These are phyloP conservation scores for Rhodotorula sphaerocarpa DNA, from an alignment of 768 basidiomycete species.

Conservation along the genomic window DNA sequence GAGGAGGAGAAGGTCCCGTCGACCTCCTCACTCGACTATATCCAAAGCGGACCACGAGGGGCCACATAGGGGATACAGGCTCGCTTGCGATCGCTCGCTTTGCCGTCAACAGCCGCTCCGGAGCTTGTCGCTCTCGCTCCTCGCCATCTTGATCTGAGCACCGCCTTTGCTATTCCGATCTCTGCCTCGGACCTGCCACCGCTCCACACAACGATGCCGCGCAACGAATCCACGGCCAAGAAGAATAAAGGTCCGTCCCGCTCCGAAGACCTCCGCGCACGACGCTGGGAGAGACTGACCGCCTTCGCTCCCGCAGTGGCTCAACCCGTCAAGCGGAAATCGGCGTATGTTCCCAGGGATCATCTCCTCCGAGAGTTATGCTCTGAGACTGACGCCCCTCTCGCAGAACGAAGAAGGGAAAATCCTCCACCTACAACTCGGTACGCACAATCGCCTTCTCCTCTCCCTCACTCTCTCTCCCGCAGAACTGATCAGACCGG, in stretches of 20 bases:
- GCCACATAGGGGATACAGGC: too few species aligned
- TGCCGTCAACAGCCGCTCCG: too few species aligned
- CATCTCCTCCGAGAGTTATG: too few species aligned
- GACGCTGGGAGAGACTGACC: background rate
- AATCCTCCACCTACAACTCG: conserved; percentile 21
- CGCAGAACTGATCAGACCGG: background rate
- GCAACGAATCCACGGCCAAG: conserved; percentile 8
- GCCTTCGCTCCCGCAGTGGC: background rate
- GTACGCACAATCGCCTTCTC: background rate
- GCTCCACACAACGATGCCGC: conserved; percentile 24
- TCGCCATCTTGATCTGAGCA: background rate
- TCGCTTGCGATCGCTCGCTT: too few species aligned
- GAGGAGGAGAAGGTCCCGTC: too few species aligned
- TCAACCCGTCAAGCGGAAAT: background rate
- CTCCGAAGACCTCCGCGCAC: background rate
- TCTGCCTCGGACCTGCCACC: too few species aligned
- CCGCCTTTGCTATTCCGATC: background rate
- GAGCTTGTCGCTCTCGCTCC: too few species aligned
- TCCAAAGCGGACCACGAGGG: too few species aligned
- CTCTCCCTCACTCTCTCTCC: background rate
- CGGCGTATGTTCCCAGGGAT: background rate
- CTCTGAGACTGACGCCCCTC: background rate
- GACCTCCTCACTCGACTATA: too few species aligned
- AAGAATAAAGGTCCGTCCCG: conserved; percentile 20
- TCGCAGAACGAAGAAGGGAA: conserved; percentile 18